Evolutionary conservation across 345 rosid genomes (phyloP), one percentile per base, ranked within the genome.

Genomic region (Euclidium syriacum): DNA sequence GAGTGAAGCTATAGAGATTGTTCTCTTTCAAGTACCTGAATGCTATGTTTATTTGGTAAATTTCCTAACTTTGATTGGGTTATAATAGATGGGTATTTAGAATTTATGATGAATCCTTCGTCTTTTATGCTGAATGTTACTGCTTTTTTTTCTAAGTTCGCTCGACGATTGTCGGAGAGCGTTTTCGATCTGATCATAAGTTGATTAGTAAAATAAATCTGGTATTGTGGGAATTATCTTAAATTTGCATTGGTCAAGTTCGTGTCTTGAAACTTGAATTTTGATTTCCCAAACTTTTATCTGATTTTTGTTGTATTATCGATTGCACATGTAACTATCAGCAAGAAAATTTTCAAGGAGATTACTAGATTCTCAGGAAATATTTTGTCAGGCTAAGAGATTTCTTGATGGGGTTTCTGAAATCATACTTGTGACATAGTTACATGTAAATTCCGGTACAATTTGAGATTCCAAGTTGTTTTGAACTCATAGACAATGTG

Each of bases 31-130:
- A 70, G 95, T 94, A 52, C 74, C 97, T 48, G 97, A 94, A 78
- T 90, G 95, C 72, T 92, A 92, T 65, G 97, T 89, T 67, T 87
- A 90, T 78, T 52, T 85, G 88, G 96, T 90, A 74, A 64, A 72
- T 6, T 48, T 57, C 36, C 58, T 29, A 48, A 33, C 29, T 57
- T 25, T 62, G 2, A 0, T 46, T 19, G 6, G 22, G 14, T 63
- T 22, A 30, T 39, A 15, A 10, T 22, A 63, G 23, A 56, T 63
- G 59, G 47, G 64, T 56, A 15, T 62, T 35, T 52, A 9, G 23
- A 17, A 6, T 1, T 44, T 56, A 12, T 67, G 22, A 2, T 25
- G 16, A 39, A 20, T 68, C 4, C 11, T 67, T 14, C 22, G 44
- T 38, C 14, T 39, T 26, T 51, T n/a, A 9, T 48, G 7, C 15